These are phyloP conservation scores for Atalantia buxifolia DNA, from an alignment of 345 rosid genomes.

Conservation along the genomic window DNA sequence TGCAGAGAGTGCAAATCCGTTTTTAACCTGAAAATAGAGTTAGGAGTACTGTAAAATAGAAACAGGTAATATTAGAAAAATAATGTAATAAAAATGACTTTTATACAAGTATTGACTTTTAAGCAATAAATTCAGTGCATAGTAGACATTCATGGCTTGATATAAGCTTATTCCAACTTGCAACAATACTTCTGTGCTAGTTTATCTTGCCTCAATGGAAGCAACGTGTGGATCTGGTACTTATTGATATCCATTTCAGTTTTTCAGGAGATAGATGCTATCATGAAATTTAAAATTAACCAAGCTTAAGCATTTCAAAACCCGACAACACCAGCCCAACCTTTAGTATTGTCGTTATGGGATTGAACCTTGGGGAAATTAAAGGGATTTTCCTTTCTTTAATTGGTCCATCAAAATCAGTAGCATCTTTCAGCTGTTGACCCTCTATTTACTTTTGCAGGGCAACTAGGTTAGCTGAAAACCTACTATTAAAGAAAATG, in stretches of 20 bases:
- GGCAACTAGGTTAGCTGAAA: neutral
- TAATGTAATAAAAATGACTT: neutral
- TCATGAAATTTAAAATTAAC: neutral
- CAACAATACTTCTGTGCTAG: neutral
- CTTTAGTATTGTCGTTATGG: neutral
- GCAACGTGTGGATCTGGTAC: neutral
- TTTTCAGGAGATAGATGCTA: neutral
- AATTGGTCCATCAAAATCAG: neutral
- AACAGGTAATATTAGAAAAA: neutral
- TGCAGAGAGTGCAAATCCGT: conserved; percentile 64
- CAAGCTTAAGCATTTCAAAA: neutral
- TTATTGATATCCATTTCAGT: neutral
- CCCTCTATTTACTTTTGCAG: conserved; percentile 1
- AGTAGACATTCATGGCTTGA: neutral
- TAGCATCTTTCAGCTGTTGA: conserved; percentile 5
- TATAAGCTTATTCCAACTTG: neutral
- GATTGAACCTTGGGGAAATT: neutral
- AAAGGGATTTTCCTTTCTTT: neutral
- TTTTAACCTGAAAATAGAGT: conserved; percentile 58
- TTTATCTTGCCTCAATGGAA: neutral
- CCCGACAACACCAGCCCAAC: neutral
- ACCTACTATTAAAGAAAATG: neutral
- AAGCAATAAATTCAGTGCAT: neutral
- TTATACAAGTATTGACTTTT: neutral
- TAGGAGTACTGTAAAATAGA: conserved; percentile 2